Evolutionary conservation across 2,329 filamentous ascomycete genomes (phyloP).

Genomic region (Monilinia fructicola): DNA sequence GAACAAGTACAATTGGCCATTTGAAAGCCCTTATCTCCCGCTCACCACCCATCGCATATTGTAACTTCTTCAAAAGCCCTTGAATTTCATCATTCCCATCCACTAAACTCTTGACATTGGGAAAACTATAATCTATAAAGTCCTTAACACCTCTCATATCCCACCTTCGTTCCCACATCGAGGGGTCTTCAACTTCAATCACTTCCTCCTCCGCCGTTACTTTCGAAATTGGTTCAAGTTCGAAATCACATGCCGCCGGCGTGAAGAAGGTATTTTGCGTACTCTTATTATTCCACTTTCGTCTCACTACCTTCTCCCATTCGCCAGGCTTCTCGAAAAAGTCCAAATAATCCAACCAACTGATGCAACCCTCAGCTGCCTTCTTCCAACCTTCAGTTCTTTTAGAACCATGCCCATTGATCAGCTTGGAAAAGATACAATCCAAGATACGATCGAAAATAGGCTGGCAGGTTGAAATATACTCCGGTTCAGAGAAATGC

Average conservation of each 20-base stretch:
- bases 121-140: constrained; percentile 9
- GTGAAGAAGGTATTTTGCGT: background rate
- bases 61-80: background rate
- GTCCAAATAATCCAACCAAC: constrained; percentile 3
- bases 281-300: constrained; percentile 6
- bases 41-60: background rate
- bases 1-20: constrained; percentile 3
- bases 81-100: background rate
- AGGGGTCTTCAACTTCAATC: constrained; percentile 2
- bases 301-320: constrained; percentile 11
- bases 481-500: background rate
- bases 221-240: background rate
- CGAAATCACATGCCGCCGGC: constrained; percentile 6
- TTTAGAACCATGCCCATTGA: background rate
- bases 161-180: constrained; percentile 1
- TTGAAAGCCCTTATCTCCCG: background rate
- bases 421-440: constrained; percentile 3
- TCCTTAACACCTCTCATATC: background rate
- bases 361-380: background rate
- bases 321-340: background rate
- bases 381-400: background rate
- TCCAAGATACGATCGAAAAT: constrained; percentile 12
- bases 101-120: background rate
- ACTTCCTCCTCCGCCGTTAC: background rate
- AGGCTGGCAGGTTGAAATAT: background rate